Conservation (phyloP, 805 yeast species). For the Cyberlindnera saturnus region DNA sequence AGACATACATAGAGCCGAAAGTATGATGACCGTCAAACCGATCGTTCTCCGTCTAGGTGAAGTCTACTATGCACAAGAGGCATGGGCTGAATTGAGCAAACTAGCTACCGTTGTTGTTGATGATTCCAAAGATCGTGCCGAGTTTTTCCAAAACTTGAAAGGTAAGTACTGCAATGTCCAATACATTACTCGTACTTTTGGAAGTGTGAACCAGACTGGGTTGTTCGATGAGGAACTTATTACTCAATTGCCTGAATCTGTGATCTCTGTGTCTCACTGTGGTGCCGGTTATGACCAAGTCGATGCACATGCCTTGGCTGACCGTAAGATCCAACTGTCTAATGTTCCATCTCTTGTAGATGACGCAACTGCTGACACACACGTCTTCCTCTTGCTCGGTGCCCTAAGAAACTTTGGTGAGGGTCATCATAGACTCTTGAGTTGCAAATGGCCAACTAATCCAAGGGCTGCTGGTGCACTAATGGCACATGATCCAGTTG, state of each 20-base stretch:
- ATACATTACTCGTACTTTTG: conserved; percentile 46
- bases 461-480: conserved; percentile 54
- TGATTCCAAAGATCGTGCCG: conserved; percentile 31
- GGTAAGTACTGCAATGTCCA: conserved; percentile 27
- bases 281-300: conserved; percentile 81
- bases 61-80: conserved; percentile 51
- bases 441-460: conserved; percentile 55
- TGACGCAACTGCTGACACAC: conserved; percentile 67
- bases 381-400: conserved; percentile 54
- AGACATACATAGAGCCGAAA: neutral
- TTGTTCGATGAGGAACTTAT: conserved; percentile 59
- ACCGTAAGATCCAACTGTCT: conserved; percentile 54
- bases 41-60: conserved; percentile 63
- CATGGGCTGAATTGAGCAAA: conserved; percentile 53
- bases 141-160: conserved; percentile 30
- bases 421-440: conserved; percentile 47
- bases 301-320: conserved; percentile 47
- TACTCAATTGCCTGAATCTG: conserved; percentile 44
- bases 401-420: conserved; percentile 62
- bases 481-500: conserved; percentile 70
- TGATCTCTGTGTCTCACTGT: conserved; percentile 49
- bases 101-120: conserved; percentile 41
- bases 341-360: conserved; percentile 64
- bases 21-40: conserved; percentile 33
- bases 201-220: conserved; percentile 48